These are phyloP conservation scores for Terfezia boudieri DNA, from an alignment of 495 filamentous ascomycete species.

Conservation along the genomic window DNA sequence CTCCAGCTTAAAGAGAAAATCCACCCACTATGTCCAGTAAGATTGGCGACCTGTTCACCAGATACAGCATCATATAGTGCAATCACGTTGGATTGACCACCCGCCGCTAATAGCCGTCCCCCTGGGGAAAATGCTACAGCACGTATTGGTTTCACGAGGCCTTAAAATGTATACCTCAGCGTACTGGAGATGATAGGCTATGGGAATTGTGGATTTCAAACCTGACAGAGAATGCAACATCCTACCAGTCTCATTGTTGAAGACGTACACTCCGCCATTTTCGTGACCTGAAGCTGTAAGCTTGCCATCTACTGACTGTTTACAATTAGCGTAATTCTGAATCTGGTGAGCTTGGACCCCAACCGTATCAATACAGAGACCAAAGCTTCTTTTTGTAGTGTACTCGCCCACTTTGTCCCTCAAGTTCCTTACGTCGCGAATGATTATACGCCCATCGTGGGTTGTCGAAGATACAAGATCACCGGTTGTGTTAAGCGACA, in stretches of 20 bases:
- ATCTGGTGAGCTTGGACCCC: conserved; percentile 1
- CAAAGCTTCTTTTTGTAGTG: conserved; percentile 79
- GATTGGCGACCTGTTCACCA: conserved; percentile 75
- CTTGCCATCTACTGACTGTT: conserved; percentile 47
- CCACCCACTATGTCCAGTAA: conserved; percentile 63
- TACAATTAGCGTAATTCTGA: not conserved
- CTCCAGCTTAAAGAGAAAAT: conserved; percentile 81
- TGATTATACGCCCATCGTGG: conserved; percentile 62
- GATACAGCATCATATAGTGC: conserved; percentile 75
- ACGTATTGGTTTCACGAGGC: conserved; percentile 65
- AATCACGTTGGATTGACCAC: conserved; percentile 73
- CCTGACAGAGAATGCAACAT: conserved; percentile 70
- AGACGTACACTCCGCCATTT: conserved; percentile 83
- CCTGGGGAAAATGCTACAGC: conserved; percentile 69
- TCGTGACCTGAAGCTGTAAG: conserved; percentile 83
- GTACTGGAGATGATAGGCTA: not conserved
- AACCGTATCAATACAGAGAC: conserved; percentile 65
- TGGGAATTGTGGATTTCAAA: conserved; percentile 20
- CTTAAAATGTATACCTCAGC: conserved; percentile 22
- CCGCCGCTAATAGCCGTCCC: conserved; percentile 68
- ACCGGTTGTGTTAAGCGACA: conserved; percentile 63
- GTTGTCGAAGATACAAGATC: conserved; percentile 60
- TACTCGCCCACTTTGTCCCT: conserved; percentile 46
- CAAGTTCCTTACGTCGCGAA: conserved; percentile 50
- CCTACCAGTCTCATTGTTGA: conserved; percentile 70